Percentiles rank a stretch among this genome's conserved stretches.
Conservation (phyloP, 805 yeast genomes). For the Cyberlindnera japonica region DNA sequence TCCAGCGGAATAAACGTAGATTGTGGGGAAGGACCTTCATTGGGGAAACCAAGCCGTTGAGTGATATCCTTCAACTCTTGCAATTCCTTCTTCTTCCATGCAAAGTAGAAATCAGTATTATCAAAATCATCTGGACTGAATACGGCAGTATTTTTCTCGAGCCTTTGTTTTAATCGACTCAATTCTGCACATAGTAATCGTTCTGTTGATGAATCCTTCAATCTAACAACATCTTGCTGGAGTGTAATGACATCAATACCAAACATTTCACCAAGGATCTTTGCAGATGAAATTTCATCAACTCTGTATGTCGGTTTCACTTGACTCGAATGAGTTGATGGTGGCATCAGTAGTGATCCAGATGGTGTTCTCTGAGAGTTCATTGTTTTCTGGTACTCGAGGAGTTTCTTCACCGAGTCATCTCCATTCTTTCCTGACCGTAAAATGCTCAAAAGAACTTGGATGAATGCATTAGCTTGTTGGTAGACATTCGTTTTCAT, state of each 20-base stretch:
- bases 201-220: slow-evolving; percentile 40
- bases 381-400: slow-evolving; percentile 36
- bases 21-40: neutral
- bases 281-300: slow-evolving; percentile 51
- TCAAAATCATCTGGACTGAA: slow-evolving; percentile 36
- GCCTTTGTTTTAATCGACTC: slow-evolving; percentile 3
- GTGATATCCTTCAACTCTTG: slow-evolving; percentile 18
- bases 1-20: slow-evolving; percentile 37
- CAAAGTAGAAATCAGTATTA: slow-evolving; percentile 29
- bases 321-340: neutral
- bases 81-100: slow-evolving; percentile 41
- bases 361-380: slow-evolving; percentile 3
- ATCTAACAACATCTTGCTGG: slow-evolving; percentile 49
- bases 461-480: slow-evolving; percentile 21
- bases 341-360: slow-evolving; percentile 26
- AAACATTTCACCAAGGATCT: slow-evolving; percentile 48
- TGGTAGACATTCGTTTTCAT: slow-evolving; percentile 18
- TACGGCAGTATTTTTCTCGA: slow-evolving; percentile 28
- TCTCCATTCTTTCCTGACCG: slow-evolving; percentile 29
- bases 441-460: slow-evolving; percentile 15
- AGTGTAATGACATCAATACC: slow-evolving; percentile 42
- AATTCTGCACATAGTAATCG: slow-evolving; percentile 31
- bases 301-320: slow-evolving; percentile 47
- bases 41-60: neutral
- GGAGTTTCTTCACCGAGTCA: slow-evolving; percentile 38